Evolutionary conservation across 805 yeast genomes (phyloP), one percentile per base, ranked within the genome.

Genomic region (Zygosaccharomyces lentus): DNA sequence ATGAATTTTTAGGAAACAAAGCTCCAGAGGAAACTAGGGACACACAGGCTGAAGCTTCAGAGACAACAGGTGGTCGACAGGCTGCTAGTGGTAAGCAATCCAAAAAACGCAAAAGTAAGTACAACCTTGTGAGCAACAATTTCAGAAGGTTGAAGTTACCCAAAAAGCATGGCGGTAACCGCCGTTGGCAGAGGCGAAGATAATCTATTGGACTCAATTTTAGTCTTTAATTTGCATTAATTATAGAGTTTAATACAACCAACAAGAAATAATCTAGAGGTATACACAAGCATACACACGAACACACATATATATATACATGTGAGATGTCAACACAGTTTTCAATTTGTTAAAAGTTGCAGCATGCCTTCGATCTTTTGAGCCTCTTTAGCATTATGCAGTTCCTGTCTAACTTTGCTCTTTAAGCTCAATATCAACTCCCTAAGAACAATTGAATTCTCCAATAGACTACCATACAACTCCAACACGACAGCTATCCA

Each of bases 321-420:
- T n/a, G n/a, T n/a, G n/a, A n/a, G n/a, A n/a, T n/a, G n/a, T n/a
- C n/a, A n/a, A 24, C 30, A 37, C 12, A 16, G 10, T 10, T 36
- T 12, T 47, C 38, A 56, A 49, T 54, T 76, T 50, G 89, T 82
- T 57, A 91, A 73, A 55, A 93, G 67, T 66, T 88, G 95, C 57
- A 93, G 71, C 97, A 93, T 93, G 45, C 99, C 99, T 58, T 85
- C 88, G 36, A 93, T 80, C 62, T 81, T 83, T 64, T 84, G 85
- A 6, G 97, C 95, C 62, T 90, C 96, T 61, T 80, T 79, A 36
- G 96, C 86, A 59, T 84, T 82, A 46, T 75, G 76, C 19, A 89
- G 78, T 67, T 91, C 97, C 27, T 69, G 62, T 46, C 75, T 77
- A 23, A 91, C 73, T 57, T 78, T 80, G 60, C 76, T 76, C 55